Conservation (phyloP, 106 monocot genomes). For the Dioscorea zingiberensis region DNA sequence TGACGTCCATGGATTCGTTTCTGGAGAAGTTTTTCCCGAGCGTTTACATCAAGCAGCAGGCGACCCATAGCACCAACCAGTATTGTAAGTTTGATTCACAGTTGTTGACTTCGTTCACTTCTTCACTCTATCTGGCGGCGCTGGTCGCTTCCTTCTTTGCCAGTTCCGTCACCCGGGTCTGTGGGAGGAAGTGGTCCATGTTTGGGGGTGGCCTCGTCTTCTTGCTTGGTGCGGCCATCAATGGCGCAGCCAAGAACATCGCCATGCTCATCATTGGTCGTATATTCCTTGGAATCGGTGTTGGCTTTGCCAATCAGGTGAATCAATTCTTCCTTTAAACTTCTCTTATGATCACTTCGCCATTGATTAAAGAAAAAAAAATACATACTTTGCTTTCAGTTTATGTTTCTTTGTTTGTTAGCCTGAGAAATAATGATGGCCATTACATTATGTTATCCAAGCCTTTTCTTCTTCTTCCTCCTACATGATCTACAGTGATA, state of each 20-base stretch:
- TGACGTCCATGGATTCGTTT: slow-evolving; percentile 71
- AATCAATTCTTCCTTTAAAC: neutral
- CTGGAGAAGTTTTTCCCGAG: slow-evolving; percentile 54
- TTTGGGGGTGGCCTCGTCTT: slow-evolving; percentile 60
- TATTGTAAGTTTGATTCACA: slow-evolving; percentile 89
- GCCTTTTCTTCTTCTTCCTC: no score
- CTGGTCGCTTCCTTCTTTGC: slow-evolving; percentile 67
- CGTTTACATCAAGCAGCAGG: slow-evolving; percentile 40
- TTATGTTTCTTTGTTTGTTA: neutral
- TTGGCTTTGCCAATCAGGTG: slow-evolving; percentile 90
- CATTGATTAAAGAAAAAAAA: no score
- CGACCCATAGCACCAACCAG: slow-evolving; percentile 28
- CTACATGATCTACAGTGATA: no score
- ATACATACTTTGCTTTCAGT: no score
- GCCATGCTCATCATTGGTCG: slow-evolving; percentile 83
- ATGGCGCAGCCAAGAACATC: slow-evolving; percentile 53
- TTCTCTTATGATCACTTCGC: neutral
- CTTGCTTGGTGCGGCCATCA: slow-evolving; percentile 53
- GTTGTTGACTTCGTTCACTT: slow-evolving; percentile 62
- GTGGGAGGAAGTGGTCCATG: slow-evolving; percentile 77
- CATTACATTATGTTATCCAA: no score
- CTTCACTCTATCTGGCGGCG: slow-evolving; percentile 68
- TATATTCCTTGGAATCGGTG: slow-evolving; percentile 75
- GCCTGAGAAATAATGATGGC: neutral
- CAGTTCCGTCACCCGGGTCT: slow-evolving; percentile 30